A percentile compares a stretch with the other conserved stretches of the same genome.
Evolutionary conservation across 2,329 filamentous ascomycete species (phyloP).

Genomic region (Leptographium radiaticola): DNA sequence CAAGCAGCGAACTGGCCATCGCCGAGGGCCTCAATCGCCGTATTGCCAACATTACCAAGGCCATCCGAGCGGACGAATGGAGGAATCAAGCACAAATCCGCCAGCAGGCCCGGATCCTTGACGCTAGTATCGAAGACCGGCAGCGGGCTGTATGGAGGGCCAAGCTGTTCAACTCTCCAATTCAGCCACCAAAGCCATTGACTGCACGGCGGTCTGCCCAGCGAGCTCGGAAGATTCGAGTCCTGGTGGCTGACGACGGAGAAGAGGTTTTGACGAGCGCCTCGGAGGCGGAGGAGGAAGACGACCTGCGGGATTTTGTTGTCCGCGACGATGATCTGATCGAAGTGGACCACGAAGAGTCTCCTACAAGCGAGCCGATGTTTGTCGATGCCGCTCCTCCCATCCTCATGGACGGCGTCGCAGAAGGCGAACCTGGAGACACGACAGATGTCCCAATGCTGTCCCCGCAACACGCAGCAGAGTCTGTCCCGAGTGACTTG

Average conservation of each 20-base stretch:
- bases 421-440: neutral
- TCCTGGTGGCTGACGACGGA: slow-evolving; percentile 18
- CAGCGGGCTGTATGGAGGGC: slow-evolving; percentile 39
- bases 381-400: neutral
- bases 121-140: slow-evolving; percentile 51
- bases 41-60: slow-evolving; percentile 39
- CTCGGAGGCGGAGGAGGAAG: slow-evolving; percentile 27
- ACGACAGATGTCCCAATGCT: neutral
- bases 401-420: neutral
- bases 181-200: slow-evolving; percentile 3
- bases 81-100: slow-evolving; percentile 36
- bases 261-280: slow-evolving; percentile 39
- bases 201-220: neutral
- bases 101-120: slow-evolving; percentile 43
- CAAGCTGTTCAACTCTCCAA: slow-evolving; percentile 22
- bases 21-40: slow-evolving; percentile 33
- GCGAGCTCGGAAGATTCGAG: neutral
- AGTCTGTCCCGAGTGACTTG: neutral
- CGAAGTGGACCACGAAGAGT: neutral
- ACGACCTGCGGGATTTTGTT: slow-evolving; percentile 35
- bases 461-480: neutral
- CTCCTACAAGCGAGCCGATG: neutral
- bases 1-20: slow-evolving; percentile 28
- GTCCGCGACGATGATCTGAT: slow-evolving; percentile 22
- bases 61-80: slow-evolving; percentile 41